Base-by-base conservation (phyloP, 345 rosid species). In the Citrus trifoliata region DNA sequence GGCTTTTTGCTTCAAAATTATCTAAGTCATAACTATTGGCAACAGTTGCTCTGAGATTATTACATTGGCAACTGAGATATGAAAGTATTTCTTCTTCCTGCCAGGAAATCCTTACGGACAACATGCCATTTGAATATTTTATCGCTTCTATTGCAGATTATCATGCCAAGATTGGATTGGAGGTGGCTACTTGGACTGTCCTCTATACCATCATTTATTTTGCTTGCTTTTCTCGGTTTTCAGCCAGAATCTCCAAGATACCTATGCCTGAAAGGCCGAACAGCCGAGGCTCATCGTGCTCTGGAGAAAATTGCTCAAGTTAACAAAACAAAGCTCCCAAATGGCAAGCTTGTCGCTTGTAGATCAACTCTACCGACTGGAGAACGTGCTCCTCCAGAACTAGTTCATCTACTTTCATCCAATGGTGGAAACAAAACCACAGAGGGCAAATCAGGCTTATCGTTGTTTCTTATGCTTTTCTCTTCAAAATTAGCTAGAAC, bases 191-290 rank as follows among this genome's bases (percentile, higher is more conserved):
- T 91, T 67, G 92, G 71, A 22, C 25, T 88, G 24, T 88, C 92
- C 60, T 82, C 93, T 70, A 18, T 87, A 30, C 95, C 95, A 75
- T 87, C 95, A n/a, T 78, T 83, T 56, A 66, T 82, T 71, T 86
- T 88, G 75, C 90, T 88, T 71, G 0, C 85, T n/a, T 81, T 91
- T 65, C 88, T 88, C 67, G 37, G 56, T 18, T 10, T 75, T 66
- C 71, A 85, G 53, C 90, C 89, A 0, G 95, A 91, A 80, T 91
- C 95, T 48, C 95, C 91, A 5, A 87, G 95, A 78, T 91, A 91
- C 74, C 76, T 89, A 42, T 91, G 89, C 79, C 59, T 76, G 67
- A 88, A 82, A 85, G 91, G 87, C 22, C 81, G 77, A 77, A 86
- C 77, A 46, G 67, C 56, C 8, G 90, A 91, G 4, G 95, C 93